These are phyloP conservation scores for Nakazawaea wickerhamii DNA, from an alignment of 805 yeast genomes.

Conservation along the genomic window DNA sequence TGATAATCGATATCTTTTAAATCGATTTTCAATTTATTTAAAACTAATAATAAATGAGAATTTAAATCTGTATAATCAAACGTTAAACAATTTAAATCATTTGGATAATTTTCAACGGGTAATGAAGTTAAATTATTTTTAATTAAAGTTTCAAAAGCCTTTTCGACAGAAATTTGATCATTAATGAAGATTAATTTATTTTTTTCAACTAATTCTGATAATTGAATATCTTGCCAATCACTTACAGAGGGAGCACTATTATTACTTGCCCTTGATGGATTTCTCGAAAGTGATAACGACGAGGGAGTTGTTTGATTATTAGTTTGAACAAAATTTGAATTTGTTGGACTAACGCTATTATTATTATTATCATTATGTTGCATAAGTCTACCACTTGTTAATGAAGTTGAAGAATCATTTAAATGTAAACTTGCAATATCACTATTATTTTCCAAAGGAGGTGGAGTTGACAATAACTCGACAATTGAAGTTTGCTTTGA, in stretches of 20 bases:
- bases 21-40: conserved; percentile 57
- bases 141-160: conserved; percentile 76
- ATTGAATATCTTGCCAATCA: conserved; percentile 71
- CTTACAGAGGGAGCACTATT: conserved; percentile 24
- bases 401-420: conserved; percentile 1
- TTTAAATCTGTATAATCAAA: conserved; percentile 92
- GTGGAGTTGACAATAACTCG: conserved; percentile 72
- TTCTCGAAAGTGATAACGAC: conserved; percentile 27
- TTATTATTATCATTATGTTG: conserved; percentile 10
- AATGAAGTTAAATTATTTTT: conserved; percentile 75
- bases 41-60: conserved; percentile 75
- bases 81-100: conserved; percentile 67
- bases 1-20: conserved; percentile 28
- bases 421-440: conserved; percentile 16
- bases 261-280: conserved; percentile 28
- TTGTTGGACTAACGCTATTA: background rate
- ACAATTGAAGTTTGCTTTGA: conserved; percentile 64
- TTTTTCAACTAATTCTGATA: conserved; percentile 70
- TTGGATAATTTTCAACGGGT: conserved; percentile 60
- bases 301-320: background rate
- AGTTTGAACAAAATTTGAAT: background rate
- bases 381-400: background rate
- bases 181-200: conserved; percentile 71
- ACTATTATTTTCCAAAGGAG: conserved; percentile 41
- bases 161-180: conserved; percentile 69